Evolutionary conservation across 257 asterid species (phyloP).

Genomic region (Capsicum chinense): DNA sequence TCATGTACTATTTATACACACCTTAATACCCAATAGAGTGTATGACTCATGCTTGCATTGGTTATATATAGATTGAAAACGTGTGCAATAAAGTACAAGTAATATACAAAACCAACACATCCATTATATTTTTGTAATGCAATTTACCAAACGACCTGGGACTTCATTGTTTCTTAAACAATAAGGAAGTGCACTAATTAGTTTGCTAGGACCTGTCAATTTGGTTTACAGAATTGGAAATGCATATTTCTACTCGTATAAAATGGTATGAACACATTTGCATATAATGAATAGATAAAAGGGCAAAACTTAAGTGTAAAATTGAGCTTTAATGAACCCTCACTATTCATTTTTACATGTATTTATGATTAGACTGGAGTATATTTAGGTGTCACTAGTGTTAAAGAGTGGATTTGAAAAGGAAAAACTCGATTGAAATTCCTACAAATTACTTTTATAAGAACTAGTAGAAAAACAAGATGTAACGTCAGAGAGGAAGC

Average conservation of each 20-base stretch:
- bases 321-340: background rate
- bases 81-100: too few relatives aligned
- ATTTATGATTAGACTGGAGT: background rate
- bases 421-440: too few relatives aligned
- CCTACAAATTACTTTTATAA: background rate
- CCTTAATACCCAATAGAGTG: too few relatives aligned
- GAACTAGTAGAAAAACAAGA: background rate
- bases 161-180: background rate
- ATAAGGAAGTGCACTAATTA: background rate
- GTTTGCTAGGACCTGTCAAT: background rate
- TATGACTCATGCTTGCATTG: too few relatives aligned
- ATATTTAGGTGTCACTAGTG: background rate
- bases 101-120: too few relatives aligned
- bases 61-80: too few relatives aligned
- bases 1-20: too few relatives aligned
- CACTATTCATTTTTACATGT: background rate
- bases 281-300: background rate
- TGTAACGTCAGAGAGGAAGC: background rate
- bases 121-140: too few relatives aligned
- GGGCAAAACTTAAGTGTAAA: background rate
- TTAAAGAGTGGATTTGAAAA: too few relatives aligned
- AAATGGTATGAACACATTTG: background rate
- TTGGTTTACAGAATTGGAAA: background rate
- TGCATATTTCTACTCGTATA: constrained; percentile 2
- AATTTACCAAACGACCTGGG: too few relatives aligned